Base-by-base conservation (phyloP, 1,139 yeast species). In the Suhomyces taliae region DNA sequence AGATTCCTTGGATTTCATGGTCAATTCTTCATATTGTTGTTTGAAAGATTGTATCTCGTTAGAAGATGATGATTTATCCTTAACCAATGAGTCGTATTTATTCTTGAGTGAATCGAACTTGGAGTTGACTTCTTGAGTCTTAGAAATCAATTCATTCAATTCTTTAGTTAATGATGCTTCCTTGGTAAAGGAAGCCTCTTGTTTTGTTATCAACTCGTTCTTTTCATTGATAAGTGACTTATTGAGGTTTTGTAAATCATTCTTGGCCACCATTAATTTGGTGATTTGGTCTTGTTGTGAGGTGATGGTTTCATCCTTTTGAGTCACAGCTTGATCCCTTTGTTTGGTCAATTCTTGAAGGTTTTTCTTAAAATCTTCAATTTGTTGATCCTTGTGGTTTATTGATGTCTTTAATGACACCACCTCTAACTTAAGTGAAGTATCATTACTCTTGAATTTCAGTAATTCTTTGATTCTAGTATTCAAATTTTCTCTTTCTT, bases 21-120 rank as follows among this genome's bases (percentile, higher is more conserved):
- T 65, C 43, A 90, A 66, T 59, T 91, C 98, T 41, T 90, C 96
- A 48, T 85, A 81, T 62, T 90, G 95, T 53, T 83, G 84, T 55
- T 80, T 83, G 49, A 82, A 67, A 0, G 80, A 60, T 50, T 83
- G 88, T 12, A 80, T 73, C 50, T 84, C 84, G 34, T 80, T 81
- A 27, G 70, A 73, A 0, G 87, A 77, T 9, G 62, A 66, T 41
- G 74, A 60, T 51, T 78, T 81, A 26, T 79, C 69, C 45, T 73
- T 75, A 41, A 75, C 66, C 27, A 79, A 59, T 4, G 75, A 68
- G 27, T 79, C 83, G 50, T 74, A 76, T 50, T 81, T 81, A 44
- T 72, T 76, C 49, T 75, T 78, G 24, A 82, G 57, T n/a, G 74
- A 76, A 27, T 76, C 80, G 11, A 79, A 64, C 47, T 82, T 78